Base-by-base conservation (phyloP, 768 basidiomycete genomes). In the Termitomyces sp. region DNA sequence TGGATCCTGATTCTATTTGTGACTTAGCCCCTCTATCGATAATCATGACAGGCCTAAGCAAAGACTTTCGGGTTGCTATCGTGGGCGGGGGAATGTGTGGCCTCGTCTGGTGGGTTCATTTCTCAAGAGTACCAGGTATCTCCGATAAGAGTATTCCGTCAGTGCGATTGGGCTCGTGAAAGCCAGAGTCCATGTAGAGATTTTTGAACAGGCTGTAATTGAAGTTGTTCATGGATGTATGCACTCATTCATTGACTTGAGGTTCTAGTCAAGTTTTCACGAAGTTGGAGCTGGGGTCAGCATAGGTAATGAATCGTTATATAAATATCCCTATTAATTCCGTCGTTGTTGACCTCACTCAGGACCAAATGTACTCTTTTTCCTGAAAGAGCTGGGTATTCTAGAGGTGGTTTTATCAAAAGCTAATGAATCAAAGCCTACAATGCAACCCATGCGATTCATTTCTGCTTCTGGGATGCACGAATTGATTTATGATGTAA, bases 51-150 rank as follows among this genome's bases (percentile, higher is more conserved):
- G n/a, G 39, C 5, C 5, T 59, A 58, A 50, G 52, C 25, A 78
- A n/a, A n/a, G n/a, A n/a, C n/a, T n/a, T n/a, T n/a, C n/a, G n/a
- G n/a, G n/a, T n/a, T n/a, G n/a, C n/a, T 0, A 76, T 84, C 32
- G 71, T 84, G 2, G 82, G 83, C 23, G 81, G 81, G 21, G 82
- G 83, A 11, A 75, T 84, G 66, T 78, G 76, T 55, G 81, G 82
- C 8, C 65, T 84, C 14, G 71, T 76, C 1, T 77, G 75, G 72
- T 72, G 57, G 27, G 58, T 60, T 45, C n/a, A 28, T 17, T 25
- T 14, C 37, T 48, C 19, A n/a, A n/a, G n/a, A n/a, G n/a, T n/a
- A n/a, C n/a, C n/a, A n/a, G n/a, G n/a, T n/a, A n/a, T n/a, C n/a
- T n/a, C 16, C 9, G 14, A 37, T 28, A 37, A 3, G n/a, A 23